Evolutionary conservation across 2,329 filamentous ascomycete genomes (phyloP), one percentile per base, ranked within the genome.

Genomic region (Trichocomaceae sp.): DNA sequence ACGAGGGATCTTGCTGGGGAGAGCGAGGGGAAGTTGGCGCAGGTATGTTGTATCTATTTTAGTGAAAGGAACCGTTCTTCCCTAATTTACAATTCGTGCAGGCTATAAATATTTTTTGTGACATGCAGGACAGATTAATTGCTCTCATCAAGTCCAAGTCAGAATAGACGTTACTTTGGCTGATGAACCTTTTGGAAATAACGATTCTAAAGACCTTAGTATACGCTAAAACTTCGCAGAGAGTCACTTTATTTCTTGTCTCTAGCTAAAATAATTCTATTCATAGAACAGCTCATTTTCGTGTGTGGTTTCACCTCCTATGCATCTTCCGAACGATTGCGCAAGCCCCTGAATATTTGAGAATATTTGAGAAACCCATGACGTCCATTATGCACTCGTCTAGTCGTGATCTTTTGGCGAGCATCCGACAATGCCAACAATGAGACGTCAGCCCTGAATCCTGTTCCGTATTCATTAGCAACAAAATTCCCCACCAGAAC

Each of bases 81-180:
- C 12, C 20, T 48, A 17, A 52, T 37, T 37, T 17, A 22, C 50
- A 55, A 13, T 58, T 33, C 19, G 20, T 50, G 26, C 26, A 66
- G 63, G 81, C 81, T 8, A 77, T 83, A 48, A 80, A 81, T 59
- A 82, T 81, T 52, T 83, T 83, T 64, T 76, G 72, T 48, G 77
- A 80, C 52, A 79, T 79, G 65, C 80, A 83, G 63, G 72, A 78
- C 9, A 74, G 73, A 54, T 59, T 83, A 45, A 79, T 82, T 60
- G 69, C 56, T 13, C 47, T 68, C 19, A 60, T 64, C 57, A 63
- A 57, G 50, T 57, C 54, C 5, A 57, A 53, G 47, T 54, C 56
- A 5, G 55, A 57, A 26, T 57, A 50, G 15, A 13, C 10, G 37
- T 20, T 39, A 8, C 5, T 39, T 22, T 22, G 26, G 26, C 8